A percentile compares a stretch with the other conserved stretches of the same genome.
phyloP scores from a whole-genome alignment of 768 basidiomycete species.

The Kwoniella sp. region DNA sequence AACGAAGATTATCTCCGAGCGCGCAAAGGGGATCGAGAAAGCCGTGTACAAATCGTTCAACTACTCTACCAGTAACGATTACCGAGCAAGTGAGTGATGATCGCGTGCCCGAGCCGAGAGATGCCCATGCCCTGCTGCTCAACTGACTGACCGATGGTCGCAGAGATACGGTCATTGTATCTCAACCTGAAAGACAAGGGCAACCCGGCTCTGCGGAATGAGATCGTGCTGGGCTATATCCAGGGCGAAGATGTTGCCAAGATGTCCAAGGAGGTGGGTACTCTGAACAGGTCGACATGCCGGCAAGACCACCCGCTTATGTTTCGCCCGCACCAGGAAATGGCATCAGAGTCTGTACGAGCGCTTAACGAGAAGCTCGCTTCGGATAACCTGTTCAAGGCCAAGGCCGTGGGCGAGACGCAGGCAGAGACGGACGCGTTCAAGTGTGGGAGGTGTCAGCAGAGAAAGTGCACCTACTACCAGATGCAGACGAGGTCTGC shows the following conservation, averaged over 20 bases:
- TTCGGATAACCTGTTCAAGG: conserved; percentile 82
- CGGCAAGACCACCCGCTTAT: not conserved
- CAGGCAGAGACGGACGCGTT: conserved; percentile 83
- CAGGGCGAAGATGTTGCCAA: conserved; percentile 63
- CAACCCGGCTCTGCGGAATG: conserved; percentile 79
- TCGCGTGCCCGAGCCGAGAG: not conserved
- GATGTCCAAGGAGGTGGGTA: conserved; percentile 74
- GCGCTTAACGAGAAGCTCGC: conserved; percentile 75
- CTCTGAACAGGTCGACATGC: not conserved
- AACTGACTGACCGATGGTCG: not conserved
- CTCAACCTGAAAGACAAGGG: conserved; percentile 94
- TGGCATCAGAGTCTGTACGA: conserved; percentile 90
- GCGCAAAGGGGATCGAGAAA: conserved; percentile 69
- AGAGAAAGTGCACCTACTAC: conserved; percentile 72
- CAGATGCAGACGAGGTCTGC: conserved; percentile 97
- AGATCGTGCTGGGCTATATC: conserved; percentile 77
- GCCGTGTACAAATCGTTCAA: conserved; percentile 54
- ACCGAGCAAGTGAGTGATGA: conserved; percentile 43
- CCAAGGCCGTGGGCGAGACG: conserved; percentile 75
- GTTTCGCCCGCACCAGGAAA: conserved; percentile 59
- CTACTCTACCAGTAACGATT: conserved; percentile 42
- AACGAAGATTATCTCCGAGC: conserved; percentile 62
- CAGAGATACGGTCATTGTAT: conserved; percentile 78
- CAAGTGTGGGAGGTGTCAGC: conserved; percentile 92
- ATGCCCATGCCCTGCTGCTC: not conserved